These are phyloP conservation scores for Austroboletus festivus DNA, from an alignment of 768 basidiomycete genomes.

Conservation along the genomic window DNA sequence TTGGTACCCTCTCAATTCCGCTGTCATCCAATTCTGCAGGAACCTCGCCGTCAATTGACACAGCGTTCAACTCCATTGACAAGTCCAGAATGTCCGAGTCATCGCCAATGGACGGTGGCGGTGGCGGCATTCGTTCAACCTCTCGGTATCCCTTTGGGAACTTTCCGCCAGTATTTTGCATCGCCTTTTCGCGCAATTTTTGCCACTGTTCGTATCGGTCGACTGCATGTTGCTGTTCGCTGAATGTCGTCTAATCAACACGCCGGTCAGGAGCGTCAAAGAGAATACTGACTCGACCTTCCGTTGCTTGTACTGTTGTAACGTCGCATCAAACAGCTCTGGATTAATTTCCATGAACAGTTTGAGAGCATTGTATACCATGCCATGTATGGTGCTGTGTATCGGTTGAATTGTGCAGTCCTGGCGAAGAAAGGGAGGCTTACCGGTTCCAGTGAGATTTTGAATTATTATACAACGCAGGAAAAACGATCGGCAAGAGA, in stretches of 20 bases:
- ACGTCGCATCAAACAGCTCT: conserved; percentile 88
- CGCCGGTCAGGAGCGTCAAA: background rate
- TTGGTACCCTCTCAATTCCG: conserved; percentile 84
- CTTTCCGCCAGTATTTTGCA: conserved; percentile 66
- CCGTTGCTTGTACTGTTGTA: conserved; percentile 89
- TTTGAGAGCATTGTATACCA: conserved; percentile 98
- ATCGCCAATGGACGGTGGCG: conserved; percentile 71
- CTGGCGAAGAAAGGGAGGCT: conserved; percentile 26
- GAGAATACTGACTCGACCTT: conserved; percentile 68
- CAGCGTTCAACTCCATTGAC: conserved; percentile 84
- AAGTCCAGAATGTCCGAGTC: conserved; percentile 87
- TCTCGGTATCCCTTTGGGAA: conserved; percentile 71
- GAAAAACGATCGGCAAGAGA: conserved; percentile 95
- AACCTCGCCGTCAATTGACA: conserved; percentile 66
- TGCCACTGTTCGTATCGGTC: conserved; percentile 89
- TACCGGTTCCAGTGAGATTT: conserved; percentile 99
- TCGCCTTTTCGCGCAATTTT: conserved; percentile 72
- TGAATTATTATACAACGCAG: conserved; percentile 92
- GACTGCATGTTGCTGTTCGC: conserved; percentile 85
- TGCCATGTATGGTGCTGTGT: conserved; percentile 91
- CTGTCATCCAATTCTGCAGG: conserved; percentile 72
- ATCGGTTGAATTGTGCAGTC: conserved; percentile 8
- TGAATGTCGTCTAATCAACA: conserved; percentile 31
- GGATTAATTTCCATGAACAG: conserved; percentile 99
- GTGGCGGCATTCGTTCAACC: conserved; percentile 68